Evolutionary conservation across 106 monocot genomes (phyloP).

Genomic region (Phalaenopsis aphrodite): DNA sequence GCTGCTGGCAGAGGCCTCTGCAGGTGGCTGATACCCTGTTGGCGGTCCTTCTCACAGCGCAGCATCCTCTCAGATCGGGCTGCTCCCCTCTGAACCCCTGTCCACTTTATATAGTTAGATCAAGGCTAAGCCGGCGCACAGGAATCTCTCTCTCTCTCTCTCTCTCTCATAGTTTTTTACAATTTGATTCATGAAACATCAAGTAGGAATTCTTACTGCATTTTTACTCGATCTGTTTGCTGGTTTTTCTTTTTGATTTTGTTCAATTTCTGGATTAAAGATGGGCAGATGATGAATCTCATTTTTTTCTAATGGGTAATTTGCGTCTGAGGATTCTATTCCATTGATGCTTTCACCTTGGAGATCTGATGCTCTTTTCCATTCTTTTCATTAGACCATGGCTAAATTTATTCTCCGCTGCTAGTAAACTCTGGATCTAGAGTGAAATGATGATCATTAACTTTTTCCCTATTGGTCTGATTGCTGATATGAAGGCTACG

Average conservation of each 20-base stretch:
- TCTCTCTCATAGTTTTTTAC: no score
- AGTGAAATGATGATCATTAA: neutral
- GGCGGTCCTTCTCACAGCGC: no score
- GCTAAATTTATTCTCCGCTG: neutral
- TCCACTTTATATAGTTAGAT: no score
- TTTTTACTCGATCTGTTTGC: neutral
- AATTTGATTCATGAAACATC: no score
- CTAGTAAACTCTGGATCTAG: neutral
- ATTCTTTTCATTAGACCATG: neutral
- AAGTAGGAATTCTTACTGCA: no score
- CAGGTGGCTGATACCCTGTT: no score
- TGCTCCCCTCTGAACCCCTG: no score
- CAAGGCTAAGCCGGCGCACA: no score
- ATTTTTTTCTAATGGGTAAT: neutral
- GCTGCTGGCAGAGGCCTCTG: no score
- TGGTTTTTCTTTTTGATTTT: neutral
- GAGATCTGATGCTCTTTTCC: neutral
- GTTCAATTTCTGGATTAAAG: neutral
- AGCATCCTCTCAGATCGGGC: no score
- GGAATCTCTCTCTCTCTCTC: no score
- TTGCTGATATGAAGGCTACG: neutral
- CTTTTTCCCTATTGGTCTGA: neutral
- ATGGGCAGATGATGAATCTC: neutral
- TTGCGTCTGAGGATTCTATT: slow-evolving; percentile 2
- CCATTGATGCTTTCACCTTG: slow-evolving; percentile 2